Percentiles rank a stretch among this genome's conserved stretches.
Evolutionary conservation across 208 protist species (phyloP).

Genomic region (Zelonia costaricensis): DNA sequence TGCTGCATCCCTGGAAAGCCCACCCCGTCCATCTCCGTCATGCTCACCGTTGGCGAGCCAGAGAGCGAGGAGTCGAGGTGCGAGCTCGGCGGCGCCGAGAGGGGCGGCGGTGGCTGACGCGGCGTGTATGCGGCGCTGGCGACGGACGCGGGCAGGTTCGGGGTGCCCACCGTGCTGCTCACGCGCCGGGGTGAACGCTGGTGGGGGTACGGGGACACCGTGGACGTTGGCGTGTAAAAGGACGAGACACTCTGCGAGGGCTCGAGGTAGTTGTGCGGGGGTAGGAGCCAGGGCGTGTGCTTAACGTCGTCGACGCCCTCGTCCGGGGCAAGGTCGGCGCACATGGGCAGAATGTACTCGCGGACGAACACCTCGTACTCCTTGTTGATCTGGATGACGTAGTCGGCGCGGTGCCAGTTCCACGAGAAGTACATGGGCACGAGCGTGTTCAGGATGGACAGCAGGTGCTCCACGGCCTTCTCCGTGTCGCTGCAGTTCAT

Average conservation of each 20-base stretch:
- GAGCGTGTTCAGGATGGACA: conserved; percentile 78
- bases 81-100: not conserved
- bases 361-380: conserved; percentile 76
- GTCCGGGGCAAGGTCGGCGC: conserved; percentile 46
- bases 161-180: not conserved
- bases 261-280: conserved; percentile 31
- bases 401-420: conserved; percentile 84
- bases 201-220: not conserved
- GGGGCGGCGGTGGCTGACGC: not conserved
- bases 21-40: not conserved
- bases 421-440: conserved; percentile 88
- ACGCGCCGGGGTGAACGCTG: not conserved
- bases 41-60: not conserved
- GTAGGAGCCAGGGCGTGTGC: conserved; percentile 36
- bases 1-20: not conserved
- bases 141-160: no score
- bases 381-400: conserved; percentile 87
- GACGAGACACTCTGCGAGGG: conserved; percentile 7
- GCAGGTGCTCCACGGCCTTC: conserved; percentile 69
- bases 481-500: conserved; percentile 45
- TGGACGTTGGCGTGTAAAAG: conserved; percentile 19
- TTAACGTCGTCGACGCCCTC: conserved; percentile 61
- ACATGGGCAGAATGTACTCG: conserved; percentile 75
- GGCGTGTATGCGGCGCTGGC: not conserved
- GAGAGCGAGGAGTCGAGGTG: not conserved